phyloP scores from a whole-genome alignment of 2,329 filamentous ascomycete genomes.

The Clonostachys byssicola region DNA sequence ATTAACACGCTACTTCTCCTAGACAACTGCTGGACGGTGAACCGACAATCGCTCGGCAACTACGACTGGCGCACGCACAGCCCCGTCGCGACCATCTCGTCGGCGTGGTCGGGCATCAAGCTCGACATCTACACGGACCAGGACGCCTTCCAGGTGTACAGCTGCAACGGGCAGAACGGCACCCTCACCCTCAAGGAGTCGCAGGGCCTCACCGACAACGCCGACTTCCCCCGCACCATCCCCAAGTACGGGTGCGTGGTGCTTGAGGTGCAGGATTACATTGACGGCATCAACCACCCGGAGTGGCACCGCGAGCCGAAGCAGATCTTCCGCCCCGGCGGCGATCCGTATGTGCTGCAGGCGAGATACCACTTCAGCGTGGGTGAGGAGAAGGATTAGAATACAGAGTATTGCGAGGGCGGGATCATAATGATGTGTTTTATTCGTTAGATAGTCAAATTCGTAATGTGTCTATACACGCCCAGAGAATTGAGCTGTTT shows the following conservation, averaged over 20 bases:
- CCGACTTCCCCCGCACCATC: conserved; percentile 56
- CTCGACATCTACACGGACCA: conserved; percentile 81
- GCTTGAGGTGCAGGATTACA: conserved; percentile 89
- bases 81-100: conserved; percentile 64
- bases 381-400: conserved; percentile 16
- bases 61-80: conserved; percentile 60
- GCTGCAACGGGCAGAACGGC: conserved; percentile 74
- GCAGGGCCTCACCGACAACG: conserved; percentile 57
- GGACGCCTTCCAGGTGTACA: conserved; percentile 84
- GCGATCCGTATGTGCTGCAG: conserved; percentile 57
- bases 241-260: conserved; percentile 81
- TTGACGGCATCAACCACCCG: conserved; percentile 89
- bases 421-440: too few species aligned
- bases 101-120: conserved; percentile 76
- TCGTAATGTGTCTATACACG: too few species aligned
- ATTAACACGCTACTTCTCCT: conserved; percentile 3
- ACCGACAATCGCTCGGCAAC: conserved; percentile 48
- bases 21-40: conserved; percentile 68
- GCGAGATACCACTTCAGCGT: conserved; percentile 58
- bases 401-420: neutral
- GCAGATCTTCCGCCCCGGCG: conserved; percentile 57
- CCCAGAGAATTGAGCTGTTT: too few species aligned
- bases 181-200: conserved; percentile 63
- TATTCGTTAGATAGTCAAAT: too few species aligned
- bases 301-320: conserved; percentile 69